Conservation (phyloP, 2,329 filamentous ascomycete genomes). For the Basipetospora sp. region DNA sequence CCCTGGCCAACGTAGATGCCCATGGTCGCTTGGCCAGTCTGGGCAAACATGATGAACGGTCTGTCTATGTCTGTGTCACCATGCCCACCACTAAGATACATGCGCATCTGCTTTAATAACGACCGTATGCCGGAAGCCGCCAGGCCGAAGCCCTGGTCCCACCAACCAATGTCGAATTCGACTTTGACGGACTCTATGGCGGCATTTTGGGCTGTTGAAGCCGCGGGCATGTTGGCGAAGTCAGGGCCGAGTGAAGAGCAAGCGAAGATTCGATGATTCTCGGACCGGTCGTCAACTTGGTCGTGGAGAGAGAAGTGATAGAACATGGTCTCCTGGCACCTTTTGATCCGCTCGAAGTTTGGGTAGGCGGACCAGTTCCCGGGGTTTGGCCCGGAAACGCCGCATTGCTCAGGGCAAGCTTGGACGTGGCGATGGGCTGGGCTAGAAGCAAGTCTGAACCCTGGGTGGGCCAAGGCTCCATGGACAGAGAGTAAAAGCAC, state of each 20-base stretch:
- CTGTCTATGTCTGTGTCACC: constrained; percentile 12
- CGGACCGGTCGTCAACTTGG: constrained; percentile 16
- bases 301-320: constrained; percentile 22
- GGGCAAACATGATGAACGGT: constrained; percentile 17
- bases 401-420: constrained; percentile 12
- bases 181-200: constrained; percentile 9
- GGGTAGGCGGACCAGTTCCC: constrained; percentile 16
- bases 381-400: constrained; percentile 11
- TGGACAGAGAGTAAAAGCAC: neutral
- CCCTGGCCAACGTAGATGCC: constrained; percentile 23
- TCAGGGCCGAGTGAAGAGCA: constrained; percentile 13
- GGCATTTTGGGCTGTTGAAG: constrained; percentile 3
- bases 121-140: constrained; percentile 12
- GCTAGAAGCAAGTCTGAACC: neutral
- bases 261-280: constrained; percentile 17
- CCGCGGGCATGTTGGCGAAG: constrained; percentile 8
- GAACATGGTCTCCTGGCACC: constrained; percentile 18
- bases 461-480: too few relatives aligned
- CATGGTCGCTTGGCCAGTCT: constrained; percentile 15
- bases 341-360: constrained; percentile 13
- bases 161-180: constrained; percentile 17
- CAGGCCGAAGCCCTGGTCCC: constrained; percentile 11
- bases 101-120: constrained; percentile 15
- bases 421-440: neutral
- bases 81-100: too few relatives aligned